Percentiles rank a stretch among this genome's conserved stretches.
Evolutionary conservation across 2,329 filamentous ascomycete genomes (phyloP).

Genomic region (Xylariaceae sp.): DNA sequence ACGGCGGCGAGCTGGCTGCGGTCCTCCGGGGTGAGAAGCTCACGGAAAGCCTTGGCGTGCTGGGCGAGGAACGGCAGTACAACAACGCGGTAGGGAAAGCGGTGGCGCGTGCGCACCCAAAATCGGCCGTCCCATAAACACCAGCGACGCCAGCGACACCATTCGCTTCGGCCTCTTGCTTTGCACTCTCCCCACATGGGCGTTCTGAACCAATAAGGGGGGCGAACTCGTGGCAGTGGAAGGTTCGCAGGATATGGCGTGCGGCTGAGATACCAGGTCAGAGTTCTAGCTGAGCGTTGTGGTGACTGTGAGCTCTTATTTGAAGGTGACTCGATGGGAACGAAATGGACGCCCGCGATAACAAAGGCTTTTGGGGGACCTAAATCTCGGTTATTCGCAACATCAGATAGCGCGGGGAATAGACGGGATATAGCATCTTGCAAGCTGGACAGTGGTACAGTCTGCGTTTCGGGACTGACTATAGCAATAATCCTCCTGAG

Average conservation of each 20-base stretch:
- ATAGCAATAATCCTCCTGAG: constrained; percentile 45
- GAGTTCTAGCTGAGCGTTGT: not conserved
- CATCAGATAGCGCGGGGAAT: constrained; percentile 40
- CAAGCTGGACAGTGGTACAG: constrained; percentile 40
- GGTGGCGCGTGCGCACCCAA: constrained; percentile 49
- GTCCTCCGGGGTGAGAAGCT: constrained; percentile 33
- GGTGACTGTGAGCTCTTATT: not conserved
- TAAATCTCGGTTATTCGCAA: constrained; percentile 7
- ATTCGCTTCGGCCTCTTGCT: constrained; percentile 23
- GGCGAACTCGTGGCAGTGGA: constrained; percentile 29
- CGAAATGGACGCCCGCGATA: constrained; percentile 43
- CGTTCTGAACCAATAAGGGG: constrained; percentile 16
- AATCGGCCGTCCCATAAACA: constrained; percentile 55
- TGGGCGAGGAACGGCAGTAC: constrained; percentile 42
- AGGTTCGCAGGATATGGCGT: constrained; percentile 40
- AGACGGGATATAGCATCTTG: constrained; percentile 42
- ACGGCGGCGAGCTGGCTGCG: constrained; percentile 36
- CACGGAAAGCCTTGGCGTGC: constrained; percentile 44
- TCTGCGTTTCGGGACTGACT: constrained; percentile 44
- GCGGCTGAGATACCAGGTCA: constrained; percentile 42
- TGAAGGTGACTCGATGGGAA: constrained; percentile 31
- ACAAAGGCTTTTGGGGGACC: constrained; percentile 42
- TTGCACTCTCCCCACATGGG: constrained; percentile 7
- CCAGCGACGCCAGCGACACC: constrained; percentile 33
- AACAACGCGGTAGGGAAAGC: constrained; percentile 38